A percentile compares a stretch with the other conserved stretches of the same genome.
phyloP scores from a whole-genome alignment of 2,329 filamentous ascomycete genomes.

The Aspergillus caelatus region DNA sequence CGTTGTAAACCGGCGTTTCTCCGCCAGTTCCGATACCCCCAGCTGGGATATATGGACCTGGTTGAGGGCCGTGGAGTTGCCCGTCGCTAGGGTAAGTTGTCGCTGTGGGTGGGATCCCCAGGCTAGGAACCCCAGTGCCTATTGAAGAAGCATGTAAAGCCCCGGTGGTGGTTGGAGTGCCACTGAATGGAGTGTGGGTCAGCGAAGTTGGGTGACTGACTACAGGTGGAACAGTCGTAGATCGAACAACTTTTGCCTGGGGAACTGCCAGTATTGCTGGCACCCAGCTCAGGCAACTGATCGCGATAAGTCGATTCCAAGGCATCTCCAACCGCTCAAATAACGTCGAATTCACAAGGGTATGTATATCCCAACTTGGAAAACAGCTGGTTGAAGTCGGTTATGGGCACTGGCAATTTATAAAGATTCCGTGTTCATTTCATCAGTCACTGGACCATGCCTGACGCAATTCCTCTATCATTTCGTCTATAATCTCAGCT shows the following conservation, averaged over 20 bases:
- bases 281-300: conserved; percentile 22
- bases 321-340: conserved; percentile 11
- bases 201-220: conserved; percentile 3
- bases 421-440: neutral
- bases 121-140: conserved; percentile 59
- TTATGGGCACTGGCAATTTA: neutral
- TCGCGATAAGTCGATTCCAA: conserved; percentile 16
- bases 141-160: conserved; percentile 58
- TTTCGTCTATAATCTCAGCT: neutral
- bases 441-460: neutral
- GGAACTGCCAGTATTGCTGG: conserved; percentile 21
- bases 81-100: conserved; percentile 75
- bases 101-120: conserved; percentile 62
- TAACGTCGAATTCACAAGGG: neutral
- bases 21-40: conserved; percentile 79
- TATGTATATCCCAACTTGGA: neutral
- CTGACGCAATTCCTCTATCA: neutral
- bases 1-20: conserved; percentile 73
- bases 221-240: neutral
- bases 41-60: conserved; percentile 71
- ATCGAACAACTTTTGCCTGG: conserved; percentile 10
- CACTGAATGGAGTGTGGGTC: conserved; percentile 67
- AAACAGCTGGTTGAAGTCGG: neutral
- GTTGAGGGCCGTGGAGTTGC: conserved; percentile 65
- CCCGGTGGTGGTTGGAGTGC: conserved; percentile 69